Percentiles rank a stretch among this genome's conserved stretches.
Conservation (phyloP, 495 filamentous ascomycete species). For the Aspergillus nanangensis region DNA sequence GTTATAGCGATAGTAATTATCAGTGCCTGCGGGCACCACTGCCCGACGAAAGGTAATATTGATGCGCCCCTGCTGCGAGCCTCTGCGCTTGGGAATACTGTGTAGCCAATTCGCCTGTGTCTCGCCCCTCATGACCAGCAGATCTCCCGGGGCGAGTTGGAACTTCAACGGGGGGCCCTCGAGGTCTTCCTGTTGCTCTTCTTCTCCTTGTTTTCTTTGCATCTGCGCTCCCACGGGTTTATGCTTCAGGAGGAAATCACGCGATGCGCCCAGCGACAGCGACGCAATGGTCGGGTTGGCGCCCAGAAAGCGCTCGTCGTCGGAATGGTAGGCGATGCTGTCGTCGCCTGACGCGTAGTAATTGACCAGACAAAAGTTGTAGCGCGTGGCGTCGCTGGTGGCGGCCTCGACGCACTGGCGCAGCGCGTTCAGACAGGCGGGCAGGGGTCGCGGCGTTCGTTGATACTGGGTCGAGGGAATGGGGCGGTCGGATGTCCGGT, state of each 20-base stretch:
- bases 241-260: conserved; percentile 70
- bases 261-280: conserved; percentile 58
- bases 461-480: conserved; percentile 46
- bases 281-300: conserved; percentile 64
- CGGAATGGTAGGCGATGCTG: conserved; percentile 70
- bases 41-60: conserved; percentile 73
- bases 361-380: conserved; percentile 74
- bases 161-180: conserved; percentile 57
- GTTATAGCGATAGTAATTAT: conserved; percentile 75
- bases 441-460: conserved; percentile 59
- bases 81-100: conserved; percentile 67
- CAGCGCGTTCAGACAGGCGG: conserved; percentile 57
- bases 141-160: conserved; percentile 58
- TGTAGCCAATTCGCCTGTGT: conserved; percentile 72
- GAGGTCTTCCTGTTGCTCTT: not conserved
- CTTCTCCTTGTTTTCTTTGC: conserved; percentile 3
- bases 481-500: conserved; percentile 21
- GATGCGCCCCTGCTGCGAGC: conserved; percentile 48
- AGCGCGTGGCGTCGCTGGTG: conserved; percentile 46
- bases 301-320: conserved; percentile 72
- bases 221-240: conserved; percentile 39
- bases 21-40: conserved; percentile 58
- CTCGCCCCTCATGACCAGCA: conserved; percentile 65
- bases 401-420: conserved; percentile 51
- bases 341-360: conserved; percentile 69